Evolutionary conservation across 345 rosid genomes (phyloP).

Genomic region (Eucalyptus decipiens): DNA sequence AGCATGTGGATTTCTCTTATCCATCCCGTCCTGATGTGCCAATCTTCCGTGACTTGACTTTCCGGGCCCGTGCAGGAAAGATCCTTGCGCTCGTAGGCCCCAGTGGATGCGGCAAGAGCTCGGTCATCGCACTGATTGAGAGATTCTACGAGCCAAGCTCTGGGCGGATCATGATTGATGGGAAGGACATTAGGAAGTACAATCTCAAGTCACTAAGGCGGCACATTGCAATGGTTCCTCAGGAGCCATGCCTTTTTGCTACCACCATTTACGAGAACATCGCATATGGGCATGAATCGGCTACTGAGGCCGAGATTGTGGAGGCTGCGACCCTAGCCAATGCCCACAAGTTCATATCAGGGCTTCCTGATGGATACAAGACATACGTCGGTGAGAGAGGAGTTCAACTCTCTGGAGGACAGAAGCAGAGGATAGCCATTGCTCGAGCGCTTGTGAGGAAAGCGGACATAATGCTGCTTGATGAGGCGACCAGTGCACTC

Average conservation of each 20-base stretch:
- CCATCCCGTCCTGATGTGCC: slow-evolving; percentile 87
- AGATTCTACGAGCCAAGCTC: slow-evolving; percentile 91
- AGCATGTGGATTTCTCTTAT: slow-evolving; percentile 91
- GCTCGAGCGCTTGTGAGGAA: slow-evolving; percentile 81
- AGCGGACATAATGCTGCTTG: slow-evolving; percentile 84
- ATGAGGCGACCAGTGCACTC: slow-evolving; percentile 95
- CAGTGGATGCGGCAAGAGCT: slow-evolving; percentile 97
- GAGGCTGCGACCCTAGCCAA: slow-evolving; percentile 93
- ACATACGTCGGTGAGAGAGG: slow-evolving; percentile 91
- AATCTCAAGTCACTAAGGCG: slow-evolving; percentile 79
- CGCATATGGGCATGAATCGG: slow-evolving; percentile 80
- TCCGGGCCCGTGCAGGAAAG: slow-evolving; percentile 87
- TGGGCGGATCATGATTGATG: slow-evolving; percentile 79
- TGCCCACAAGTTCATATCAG: slow-evolving; percentile 81
- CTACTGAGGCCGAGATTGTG: slow-evolving; percentile 78
- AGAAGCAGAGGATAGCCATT: slow-evolving; percentile 82
- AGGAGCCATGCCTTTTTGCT: slow-evolving; percentile 89
- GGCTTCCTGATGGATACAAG: slow-evolving; percentile 72
- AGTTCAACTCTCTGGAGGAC: slow-evolving; percentile 93
- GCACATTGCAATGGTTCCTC: slow-evolving; percentile 93
- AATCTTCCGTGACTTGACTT: slow-evolving; percentile 69
- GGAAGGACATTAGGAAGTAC: slow-evolving; percentile 91
- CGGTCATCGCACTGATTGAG: slow-evolving; percentile 71
- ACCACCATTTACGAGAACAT: slow-evolving; percentile 82
- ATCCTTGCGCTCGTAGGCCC: slow-evolving; percentile 97